These are phyloP conservation scores for Arthromyces matolae DNA, from an alignment of 768 basidiomycete species.

Conservation along the genomic window DNA sequence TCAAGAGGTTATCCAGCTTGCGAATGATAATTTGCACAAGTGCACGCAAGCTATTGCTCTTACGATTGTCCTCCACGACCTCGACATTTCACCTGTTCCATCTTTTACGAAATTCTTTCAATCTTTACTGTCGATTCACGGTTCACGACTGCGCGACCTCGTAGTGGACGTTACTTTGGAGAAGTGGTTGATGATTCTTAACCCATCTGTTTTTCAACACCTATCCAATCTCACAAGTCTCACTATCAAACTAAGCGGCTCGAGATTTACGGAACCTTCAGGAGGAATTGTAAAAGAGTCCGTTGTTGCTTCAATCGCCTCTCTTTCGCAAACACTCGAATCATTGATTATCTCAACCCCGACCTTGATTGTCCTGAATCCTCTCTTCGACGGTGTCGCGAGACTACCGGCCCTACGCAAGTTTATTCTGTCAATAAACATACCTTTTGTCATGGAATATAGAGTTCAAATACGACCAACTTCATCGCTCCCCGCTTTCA, in stretches of 20 bases:
- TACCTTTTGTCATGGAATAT: neutral
- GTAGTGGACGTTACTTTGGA: neutral
- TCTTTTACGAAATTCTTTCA: slow-evolving; percentile 9
- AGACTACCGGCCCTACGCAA: neutral
- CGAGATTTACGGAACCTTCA: neutral
- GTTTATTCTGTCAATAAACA: neutral
- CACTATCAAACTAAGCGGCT: neutral
- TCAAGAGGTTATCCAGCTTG: slow-evolving; percentile 10
- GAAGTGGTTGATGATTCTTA: neutral
- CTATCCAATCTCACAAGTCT: neutral
- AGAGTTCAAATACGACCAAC: neutral
- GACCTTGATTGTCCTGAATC: neutral
- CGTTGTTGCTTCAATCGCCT: neutral
- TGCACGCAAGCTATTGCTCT: slow-evolving; percentile 2
- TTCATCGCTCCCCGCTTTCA: neutral
- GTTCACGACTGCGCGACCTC: neutral
- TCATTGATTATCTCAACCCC: neutral
- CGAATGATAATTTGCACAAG: slow-evolving; percentile 14
- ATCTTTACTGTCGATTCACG: neutral
- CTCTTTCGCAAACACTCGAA: neutral
- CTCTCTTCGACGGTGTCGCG: neutral
- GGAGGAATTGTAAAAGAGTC: neutral
- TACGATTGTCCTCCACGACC: slow-evolving; percentile 24
- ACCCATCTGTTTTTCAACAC: neutral
- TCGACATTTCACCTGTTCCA: slow-evolving; percentile 13